Base-by-base conservation (phyloP, 2,329 filamentous ascomycete species). In the Fusarium virguliforme region DNA sequence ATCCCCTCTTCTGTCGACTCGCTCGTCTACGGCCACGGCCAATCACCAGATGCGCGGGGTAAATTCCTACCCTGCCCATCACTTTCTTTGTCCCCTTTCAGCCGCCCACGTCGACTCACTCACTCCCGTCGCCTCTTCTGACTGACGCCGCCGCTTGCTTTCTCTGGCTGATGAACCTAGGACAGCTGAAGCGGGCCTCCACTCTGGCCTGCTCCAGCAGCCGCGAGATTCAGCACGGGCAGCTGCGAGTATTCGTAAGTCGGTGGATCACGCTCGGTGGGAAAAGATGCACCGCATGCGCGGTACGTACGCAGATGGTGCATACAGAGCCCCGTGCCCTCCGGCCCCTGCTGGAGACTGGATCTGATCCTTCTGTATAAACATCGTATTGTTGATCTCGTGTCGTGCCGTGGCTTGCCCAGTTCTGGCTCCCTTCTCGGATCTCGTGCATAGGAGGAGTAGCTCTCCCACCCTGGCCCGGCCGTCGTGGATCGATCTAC, bases 361-460 rank as follows among this genome's bases (percentile, higher is more conserved):
- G 53, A 48, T 46, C 37, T 64, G 48, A 59, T 69, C 55, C 51
- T 70, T 58, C 41, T 58, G 48, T 60, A 55, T 48, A 41, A 64
- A 64, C 50, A 72, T 75, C 73, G 73, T 75, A 74, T 75, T 68
- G 65, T 48, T 70, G 56, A 68, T 73, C 73, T 75, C 70, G 70
- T 75, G 73, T 70, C 60, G 60, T 68, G 50, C 51, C 24, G 62
- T 73, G 61, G 60, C 59, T 72, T 64, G 58, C 61, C 63, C 62
- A 18, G 54, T 63, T 65, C 64, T 66, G 60, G 38, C 60, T 59
- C 51, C 22, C 51, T 38, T 26, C 32, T 54, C 18, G 43, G 43
- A 50, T 50, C 43, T 50, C 43, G 43, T 50, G 43, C 43, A 50
- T 50, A 26, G 18, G 18, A 18, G 18, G 18, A 18, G 18, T 18